phyloP scores from a whole-genome alignment of 2,329 filamentous ascomycete genomes.

The Elsinoe australis region DNA sequence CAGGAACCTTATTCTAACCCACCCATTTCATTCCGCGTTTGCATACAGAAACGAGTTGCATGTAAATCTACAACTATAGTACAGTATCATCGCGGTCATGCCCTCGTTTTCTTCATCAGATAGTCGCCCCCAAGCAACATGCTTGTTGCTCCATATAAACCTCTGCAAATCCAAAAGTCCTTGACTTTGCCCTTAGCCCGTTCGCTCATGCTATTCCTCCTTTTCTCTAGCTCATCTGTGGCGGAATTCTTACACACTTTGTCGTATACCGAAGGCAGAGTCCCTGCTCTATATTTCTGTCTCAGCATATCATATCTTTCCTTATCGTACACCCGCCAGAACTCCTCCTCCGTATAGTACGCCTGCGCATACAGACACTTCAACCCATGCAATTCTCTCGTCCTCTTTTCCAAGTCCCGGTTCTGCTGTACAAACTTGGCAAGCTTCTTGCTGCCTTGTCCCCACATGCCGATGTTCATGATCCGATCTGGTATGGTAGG shows the following conservation, averaged over 20 bases:
- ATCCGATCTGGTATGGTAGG: conserved; percentile 31
- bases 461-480: conserved; percentile 65
- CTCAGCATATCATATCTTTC: conserved; percentile 56
- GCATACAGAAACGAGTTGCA: too few species aligned
- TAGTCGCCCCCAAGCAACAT: conserved; percentile 4
- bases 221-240: conserved; percentile 6
- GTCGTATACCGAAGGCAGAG: conserved; percentile 61
- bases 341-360: conserved; percentile 68
- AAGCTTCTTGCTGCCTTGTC: conserved; percentile 55
- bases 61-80: too few species aligned
- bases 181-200: conserved; percentile 1
- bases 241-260: conserved; percentile 46
- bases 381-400: conserved; percentile 62
- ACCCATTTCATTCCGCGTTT: too few species aligned
- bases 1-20: too few species aligned
- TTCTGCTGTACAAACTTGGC: conserved; percentile 62
- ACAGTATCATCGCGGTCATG: background rate
- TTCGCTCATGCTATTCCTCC: background rate
- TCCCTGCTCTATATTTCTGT: conserved; percentile 53
- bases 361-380: conserved; percentile 87
- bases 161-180: conserved; percentile 15
- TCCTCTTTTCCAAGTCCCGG: conserved; percentile 60
- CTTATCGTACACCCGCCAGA: conserved; percentile 57
- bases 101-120: conserved; percentile 10
- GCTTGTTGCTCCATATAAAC: conserved; percentile 9